Evolutionary conservation across 352 stramenopile genomes (phyloP).

Genomic region (Globisporangium splendens): DNA sequence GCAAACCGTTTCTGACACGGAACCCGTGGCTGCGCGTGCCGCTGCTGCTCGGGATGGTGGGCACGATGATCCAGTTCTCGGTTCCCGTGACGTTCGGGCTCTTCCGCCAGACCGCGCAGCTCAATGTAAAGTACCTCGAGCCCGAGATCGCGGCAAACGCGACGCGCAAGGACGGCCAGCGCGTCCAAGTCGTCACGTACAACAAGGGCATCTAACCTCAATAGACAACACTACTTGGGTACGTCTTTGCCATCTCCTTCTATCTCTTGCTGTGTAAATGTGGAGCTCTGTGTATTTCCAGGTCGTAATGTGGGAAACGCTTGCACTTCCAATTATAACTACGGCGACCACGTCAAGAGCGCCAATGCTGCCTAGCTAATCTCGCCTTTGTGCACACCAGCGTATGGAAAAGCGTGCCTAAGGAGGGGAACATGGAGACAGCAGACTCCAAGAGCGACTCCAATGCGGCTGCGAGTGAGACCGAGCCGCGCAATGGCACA

Average conservation of each 20-base stretch:
- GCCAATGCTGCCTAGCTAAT: not conserved
- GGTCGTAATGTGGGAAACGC: no score
- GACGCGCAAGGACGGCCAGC: slow-evolving; percentile 40
- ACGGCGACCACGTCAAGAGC: no score
- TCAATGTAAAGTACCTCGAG: slow-evolving; percentile 62
- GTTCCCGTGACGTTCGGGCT: slow-evolving; percentile 84
- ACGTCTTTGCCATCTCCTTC: no score
- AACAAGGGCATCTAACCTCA: slow-evolving; percentile 70
- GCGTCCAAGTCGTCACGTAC: slow-evolving; percentile 68
- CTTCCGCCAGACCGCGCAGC: slow-evolving; percentile 78
- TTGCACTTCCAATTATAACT: no score
- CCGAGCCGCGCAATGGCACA: not conserved
- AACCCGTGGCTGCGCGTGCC: slow-evolving; percentile 64
- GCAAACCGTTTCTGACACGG: slow-evolving; percentile 30
- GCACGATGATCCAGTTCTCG: slow-evolving; percentile 76
- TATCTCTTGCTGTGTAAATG: no score
- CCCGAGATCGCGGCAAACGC: slow-evolving; percentile 36
- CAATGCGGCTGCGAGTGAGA: not conserved
- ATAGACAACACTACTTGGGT: not conserved
- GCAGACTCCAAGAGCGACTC: not conserved
- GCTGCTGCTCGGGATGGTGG: slow-evolving; percentile 63
- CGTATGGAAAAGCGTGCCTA: not conserved
- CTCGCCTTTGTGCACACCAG: not conserved
- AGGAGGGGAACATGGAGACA: slow-evolving; percentile 7
- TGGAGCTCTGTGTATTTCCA: no score